phyloP scores from a whole-genome alignment of 2,329 filamentous ascomycete genomes.

The Calonectria henricotiae region DNA sequence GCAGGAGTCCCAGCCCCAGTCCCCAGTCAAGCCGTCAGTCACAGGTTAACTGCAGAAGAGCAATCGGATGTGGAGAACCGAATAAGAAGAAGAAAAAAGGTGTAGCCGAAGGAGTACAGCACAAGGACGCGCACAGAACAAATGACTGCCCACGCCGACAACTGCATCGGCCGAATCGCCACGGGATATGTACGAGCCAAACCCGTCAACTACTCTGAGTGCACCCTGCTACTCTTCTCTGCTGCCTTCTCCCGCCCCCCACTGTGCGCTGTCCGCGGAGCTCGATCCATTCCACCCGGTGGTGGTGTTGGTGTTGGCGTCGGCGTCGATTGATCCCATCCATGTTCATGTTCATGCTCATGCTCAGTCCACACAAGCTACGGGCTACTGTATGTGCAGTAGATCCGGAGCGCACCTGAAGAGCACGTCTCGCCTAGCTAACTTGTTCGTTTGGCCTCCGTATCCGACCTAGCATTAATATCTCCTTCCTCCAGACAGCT shows the following conservation, averaged over 20 bases:
- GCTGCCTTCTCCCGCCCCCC: slow-evolving; percentile 5
- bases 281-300: slow-evolving; percentile 14
- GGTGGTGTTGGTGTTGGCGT: background rate
- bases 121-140: slow-evolving; percentile 13
- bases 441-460: slow-evolving; percentile 21
- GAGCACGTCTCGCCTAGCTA: slow-evolving; percentile 12
- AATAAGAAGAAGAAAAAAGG: slow-evolving; percentile 2
- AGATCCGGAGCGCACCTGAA: slow-evolving; percentile 17
- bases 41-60: slow-evolving; percentile 11
- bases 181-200: background rate
- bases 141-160: background rate
- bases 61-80: slow-evolving; percentile 25
- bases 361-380: slow-evolving; percentile 17
- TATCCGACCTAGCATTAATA: slow-evolving; percentile 18
- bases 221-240: background rate
- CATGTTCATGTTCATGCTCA: background rate
- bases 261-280: slow-evolving; percentile 1
- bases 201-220: background rate
- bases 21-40: slow-evolving; percentile 8
- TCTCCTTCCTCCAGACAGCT: slow-evolving; percentile 8
- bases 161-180: slow-evolving; percentile 12
- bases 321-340: slow-evolving; percentile 3
- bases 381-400: slow-evolving; percentile 21
- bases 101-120: slow-evolving; percentile 19
- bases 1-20: slow-evolving; percentile 25